These are phyloP conservation scores for Eruca vesicaria DNA, from an alignment of 441 rosid species.

Conservation along the genomic window DNA sequence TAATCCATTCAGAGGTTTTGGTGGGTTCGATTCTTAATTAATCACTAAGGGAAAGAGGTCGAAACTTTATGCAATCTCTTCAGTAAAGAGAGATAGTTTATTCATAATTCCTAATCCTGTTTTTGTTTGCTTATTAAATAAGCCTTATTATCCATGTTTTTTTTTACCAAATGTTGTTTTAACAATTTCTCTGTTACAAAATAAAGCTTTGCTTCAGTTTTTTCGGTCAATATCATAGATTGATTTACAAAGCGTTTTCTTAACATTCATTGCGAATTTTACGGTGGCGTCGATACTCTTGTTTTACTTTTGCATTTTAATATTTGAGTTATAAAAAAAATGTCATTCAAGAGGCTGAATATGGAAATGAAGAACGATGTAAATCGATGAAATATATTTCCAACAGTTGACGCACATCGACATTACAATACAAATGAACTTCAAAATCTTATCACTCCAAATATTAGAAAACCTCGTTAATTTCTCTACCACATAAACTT, in stretches of 20 bases:
- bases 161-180: neutral
- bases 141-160: neutral
- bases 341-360: neutral
- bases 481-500: constrained; percentile 12
- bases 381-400: constrained; percentile 22
- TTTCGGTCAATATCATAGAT: neutral
- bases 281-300: neutral
- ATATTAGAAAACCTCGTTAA: constrained; percentile 27
- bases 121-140: neutral
- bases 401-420: constrained; percentile 21
- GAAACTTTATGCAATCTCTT: neutral
- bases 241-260: neutral
- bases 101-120: constrained; percentile 11
- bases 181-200: no score
- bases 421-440: constrained; percentile 5
- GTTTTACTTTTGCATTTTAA: neutral
- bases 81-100: neutral
- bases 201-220: neutral
- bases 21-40: constrained; percentile 36
- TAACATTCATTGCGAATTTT: neutral
- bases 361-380: neutral
- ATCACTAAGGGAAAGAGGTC: neutral
- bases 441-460: constrained; percentile 3
- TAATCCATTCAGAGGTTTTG: constrained; percentile 40
- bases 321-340: neutral